Evolutionary conservation across 1,139 yeast species (phyloP).

Genomic region (Debaryomyces subglobosus): DNA sequence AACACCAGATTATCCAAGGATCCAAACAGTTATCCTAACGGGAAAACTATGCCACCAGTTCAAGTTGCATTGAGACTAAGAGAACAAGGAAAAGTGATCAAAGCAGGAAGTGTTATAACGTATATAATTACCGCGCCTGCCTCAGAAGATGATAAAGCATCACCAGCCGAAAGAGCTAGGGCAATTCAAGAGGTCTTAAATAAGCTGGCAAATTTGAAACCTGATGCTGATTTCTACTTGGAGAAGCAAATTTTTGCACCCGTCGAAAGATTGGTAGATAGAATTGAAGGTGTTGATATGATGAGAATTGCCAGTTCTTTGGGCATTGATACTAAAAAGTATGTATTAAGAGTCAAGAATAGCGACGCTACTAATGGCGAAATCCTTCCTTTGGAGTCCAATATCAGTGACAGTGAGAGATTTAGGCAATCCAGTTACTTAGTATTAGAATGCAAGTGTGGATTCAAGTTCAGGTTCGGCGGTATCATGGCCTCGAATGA

Average conservation of each 20-base stretch:
- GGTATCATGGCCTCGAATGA: conserved; percentile 70
- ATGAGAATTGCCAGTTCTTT: conserved; percentile 74
- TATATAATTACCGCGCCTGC: conserved; percentile 65
- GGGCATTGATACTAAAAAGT: conserved; percentile 75
- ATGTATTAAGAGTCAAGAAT: conserved; percentile 50
- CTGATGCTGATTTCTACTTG: conserved; percentile 79
- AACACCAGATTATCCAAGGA: conserved; percentile 79
- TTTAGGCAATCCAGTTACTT: conserved; percentile 67
- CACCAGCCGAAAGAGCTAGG: conserved; percentile 76
- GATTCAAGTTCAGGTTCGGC: conserved; percentile 62
- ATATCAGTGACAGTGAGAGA: conserved; percentile 79
- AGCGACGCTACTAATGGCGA: conserved; percentile 44
- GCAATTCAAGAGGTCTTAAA: conserved; percentile 71
- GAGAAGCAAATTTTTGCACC: conserved; percentile 92
- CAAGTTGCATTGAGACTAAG: conserved; percentile 86
- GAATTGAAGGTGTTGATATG: conserved; percentile 85
- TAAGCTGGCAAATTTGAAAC: conserved; percentile 53
- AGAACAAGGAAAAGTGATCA: conserved; percentile 78
- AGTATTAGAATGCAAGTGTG: conserved; percentile 66
- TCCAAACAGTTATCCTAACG: conserved; percentile 73
- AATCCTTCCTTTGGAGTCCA: conserved; percentile 78
- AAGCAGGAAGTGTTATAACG: conserved; percentile 89
- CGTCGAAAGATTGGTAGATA: conserved; percentile 81
- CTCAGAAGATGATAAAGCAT: conserved; percentile 38
- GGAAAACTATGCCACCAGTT: conserved; percentile 88